Conservation (phyloP, 164 flowering plant species). For the Aristolochia fimbriata region DNA sequence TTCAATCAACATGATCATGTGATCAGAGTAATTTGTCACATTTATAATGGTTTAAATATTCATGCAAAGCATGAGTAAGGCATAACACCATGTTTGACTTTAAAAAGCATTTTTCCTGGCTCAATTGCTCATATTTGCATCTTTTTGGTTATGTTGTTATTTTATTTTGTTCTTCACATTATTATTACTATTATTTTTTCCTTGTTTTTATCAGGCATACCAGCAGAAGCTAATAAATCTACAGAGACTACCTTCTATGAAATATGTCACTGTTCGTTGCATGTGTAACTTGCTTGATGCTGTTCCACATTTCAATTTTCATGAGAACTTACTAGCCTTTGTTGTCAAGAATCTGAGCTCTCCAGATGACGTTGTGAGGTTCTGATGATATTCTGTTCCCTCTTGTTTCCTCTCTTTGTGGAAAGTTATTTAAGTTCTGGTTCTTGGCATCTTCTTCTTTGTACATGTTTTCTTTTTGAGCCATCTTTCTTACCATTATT, state of each 20-base stretch:
- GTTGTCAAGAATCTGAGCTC: slow-evolving; percentile 63
- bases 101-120: too few relatives aligned
- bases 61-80: too few relatives aligned
- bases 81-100: too few relatives aligned
- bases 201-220: slow-evolving; percentile 42
- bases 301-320: slow-evolving; percentile 86
- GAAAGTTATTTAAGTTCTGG: not conserved
- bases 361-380: slow-evolving; percentile 72
- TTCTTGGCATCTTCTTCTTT: not conserved
- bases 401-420: not conserved
- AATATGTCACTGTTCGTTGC: slow-evolving; percentile 63
- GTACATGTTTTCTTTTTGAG: too few relatives aligned
- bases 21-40: too few relatives aligned
- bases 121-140: too few relatives aligned
- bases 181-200: not conserved
- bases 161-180: not conserved
- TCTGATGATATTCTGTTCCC: slow-evolving; percentile 1
- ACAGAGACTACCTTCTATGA: slow-evolving; percentile 36
- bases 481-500: too few relatives aligned
- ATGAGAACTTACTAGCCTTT: slow-evolving; percentile 55
- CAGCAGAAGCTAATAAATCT: slow-evolving; percentile 60
- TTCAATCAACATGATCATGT: too few relatives aligned
- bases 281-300: slow-evolving; percentile 79
- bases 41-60: too few relatives aligned
- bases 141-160: too few relatives aligned